Base-by-base conservation (phyloP, 2,329 filamentous ascomycete genomes). In the Arthrobotrys sphaeroides region DNA sequence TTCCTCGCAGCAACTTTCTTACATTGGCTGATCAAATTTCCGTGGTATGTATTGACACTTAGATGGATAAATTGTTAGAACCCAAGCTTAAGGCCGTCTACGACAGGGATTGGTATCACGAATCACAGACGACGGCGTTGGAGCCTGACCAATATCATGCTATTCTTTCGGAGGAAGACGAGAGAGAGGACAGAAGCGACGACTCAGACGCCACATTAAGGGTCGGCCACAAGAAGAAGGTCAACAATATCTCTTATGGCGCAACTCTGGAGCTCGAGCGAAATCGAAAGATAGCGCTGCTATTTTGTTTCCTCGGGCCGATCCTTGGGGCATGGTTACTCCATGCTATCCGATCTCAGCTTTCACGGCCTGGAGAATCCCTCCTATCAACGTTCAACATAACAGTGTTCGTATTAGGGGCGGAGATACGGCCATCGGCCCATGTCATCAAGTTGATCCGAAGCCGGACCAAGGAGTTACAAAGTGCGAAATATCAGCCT, bases 351-450 rank as follows among this genome's bases (percentile, higher is more conserved):
- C 89, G 94, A 59, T 87, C 87, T 6, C 92, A 94, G 79, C 87
- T 98, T 16, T 94, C 91, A 22, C 87, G 91, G 1, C 92, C 91
- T 0, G 93, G 93, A 0, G 93, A 96, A 81, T 92, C 92, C 0
- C 85, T 98, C 9, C 90, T 98, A 5, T 96, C 93, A 3, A 92
- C 97, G 82, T 96, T 94, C 83, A 97, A 97, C 82, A 85, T 98
- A 65, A 93, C 90, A 10, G 92, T 98, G 61, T 98, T 97, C 82
- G 85, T 97, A 1, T 86, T 97, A 16, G 92, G 91, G 0, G 91
- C 94, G 2, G 94, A 98, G 83, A 85, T 97, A 26, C 90, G 92
- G 2, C 94, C 94, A 0, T 84, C 93, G 55, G 88, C 91, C 0
- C 94, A 97, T 80, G 84, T 96, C 24, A 88, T 97, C 77, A 92